Base-by-base conservation (phyloP, 1,284 basidiomycete species). In the Apiotrichum laibachii region DNA sequence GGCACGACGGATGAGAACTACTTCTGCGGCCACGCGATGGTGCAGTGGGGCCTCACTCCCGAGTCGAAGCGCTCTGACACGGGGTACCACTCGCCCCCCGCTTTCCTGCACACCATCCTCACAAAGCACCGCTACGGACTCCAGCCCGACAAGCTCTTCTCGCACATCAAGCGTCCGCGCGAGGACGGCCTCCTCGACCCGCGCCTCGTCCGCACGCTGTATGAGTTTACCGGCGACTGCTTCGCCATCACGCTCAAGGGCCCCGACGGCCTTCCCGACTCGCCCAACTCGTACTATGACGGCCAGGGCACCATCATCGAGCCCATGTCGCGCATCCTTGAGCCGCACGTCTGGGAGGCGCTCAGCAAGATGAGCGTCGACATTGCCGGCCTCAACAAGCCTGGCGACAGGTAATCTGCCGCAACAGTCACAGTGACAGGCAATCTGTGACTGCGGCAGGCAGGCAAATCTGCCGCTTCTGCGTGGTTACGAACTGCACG, bases 31-130 rank as follows among this genome's bases (percentile, higher is more conserved):
- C 76, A 76, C 59, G 68, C 43, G 48, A 35, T 73, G 67, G 58
- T 77, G 21, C 75, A 77, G 47, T 74, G 71, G 70, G 68, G 67
- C 40, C 68, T 76, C 19, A 80, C 79, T 56, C 70, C 79, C 2
- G 61, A 64, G 19, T 67, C 65, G 21, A 66, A 68, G 35, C 62
- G 69, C 12, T 64, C 73, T 45, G 68, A 77, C 56, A 60, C 68
- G 5, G 33, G 50, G 3, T 78, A 72, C 56, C 75, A 77, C 57
- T 75, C 79, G 12, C 64, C 67, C 31, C 80, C 80, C 0, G 72
- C 78, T 0, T 81, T 81, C 68, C 67, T 78, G 26, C 80, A 81
- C 57, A 75, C 75, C 18, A 80, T 80, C 64, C 72, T 80, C 44
- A 72, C 77, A 18, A 81, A 81, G 65, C 77, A 79, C 60, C 69